Base-by-base conservation (phyloP, 1,284 basidiomycete genomes). In the Microbotryum intermedium region DNA sequence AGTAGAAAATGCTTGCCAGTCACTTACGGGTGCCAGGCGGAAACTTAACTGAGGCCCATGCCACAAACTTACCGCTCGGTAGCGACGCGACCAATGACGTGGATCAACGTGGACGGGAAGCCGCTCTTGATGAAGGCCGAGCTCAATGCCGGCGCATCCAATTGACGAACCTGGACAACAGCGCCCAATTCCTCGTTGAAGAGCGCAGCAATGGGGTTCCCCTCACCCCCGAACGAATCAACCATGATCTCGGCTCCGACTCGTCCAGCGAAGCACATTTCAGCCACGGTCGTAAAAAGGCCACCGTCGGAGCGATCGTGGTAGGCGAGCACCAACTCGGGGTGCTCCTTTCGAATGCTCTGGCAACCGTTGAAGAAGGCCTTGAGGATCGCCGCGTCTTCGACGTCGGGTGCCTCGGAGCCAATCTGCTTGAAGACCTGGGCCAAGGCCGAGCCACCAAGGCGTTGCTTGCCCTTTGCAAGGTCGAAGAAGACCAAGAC, bases 301-400 rank as follows among this genome's bases (percentile, higher is more conserved):
- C 94, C 95, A 58, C 95, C 95, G 71, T 99, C 95, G 0, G 94
- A 97, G 23, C 94, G 85, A 76, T 99, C 95, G 74, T 98, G 95
- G 74, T 98, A 98, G 0, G 95, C 93, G 45, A 97, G 79, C 0
- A 98, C 84, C 26, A 88, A 73, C 1, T 78, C 82, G 6, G 83
- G 81, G 52, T 83, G 76, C 5, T 77, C 77, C 59, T 76, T 72
- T 72, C 86, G 86, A 52, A 91, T 79, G 7, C 77, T 76, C 72
- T 88, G 84, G 66, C 85, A 86, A 8, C 83, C 88, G 53, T 77
- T 74, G 74, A 95, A 85, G 81, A 97, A 97, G 3, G 86, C 79
- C 73, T 86, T 89, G 68, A 97, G 77, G 13, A 84, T 74, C 7
- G 77, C 76, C 7, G 90, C 80, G 69, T 88, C 83, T 67, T 90